Conservation (phyloP, 2,329 filamentous ascomycete genomes). For the Colletotrichum sp. region DNA sequence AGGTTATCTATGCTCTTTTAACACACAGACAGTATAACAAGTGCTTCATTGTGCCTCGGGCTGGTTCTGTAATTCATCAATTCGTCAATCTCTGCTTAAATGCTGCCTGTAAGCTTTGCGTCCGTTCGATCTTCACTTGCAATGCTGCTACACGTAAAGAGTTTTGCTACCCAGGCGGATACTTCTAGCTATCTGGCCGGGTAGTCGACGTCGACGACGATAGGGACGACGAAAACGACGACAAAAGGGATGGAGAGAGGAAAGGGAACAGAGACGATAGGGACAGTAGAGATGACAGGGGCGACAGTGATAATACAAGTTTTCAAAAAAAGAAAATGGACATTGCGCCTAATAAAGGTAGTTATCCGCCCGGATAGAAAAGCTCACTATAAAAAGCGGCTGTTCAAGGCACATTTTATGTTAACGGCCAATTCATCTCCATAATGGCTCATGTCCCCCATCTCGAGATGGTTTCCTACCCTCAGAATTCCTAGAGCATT, state of each 20-base stretch:
- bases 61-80: accelerated
- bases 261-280: too few species aligned
- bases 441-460: too few species aligned
- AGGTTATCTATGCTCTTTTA: neutral
- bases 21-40: neutral
- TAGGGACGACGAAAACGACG: neutral
- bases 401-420: too few species aligned
- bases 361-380: neutral
- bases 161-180: neutral
- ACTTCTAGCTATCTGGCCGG: too few species aligned
- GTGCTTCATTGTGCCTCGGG: neutral
- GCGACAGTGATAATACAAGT: too few species aligned
- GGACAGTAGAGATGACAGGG: too few species aligned
- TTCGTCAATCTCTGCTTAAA: neutral
- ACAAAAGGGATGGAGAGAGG: neutral
- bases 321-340: too few species aligned
- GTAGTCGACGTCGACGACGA: neutral
- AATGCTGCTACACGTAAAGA: neutral
- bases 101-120: neutral
- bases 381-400: too few species aligned
- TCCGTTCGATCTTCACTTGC: neutral
- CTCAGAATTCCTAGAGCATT: neutral
- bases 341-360: neutral
- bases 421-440: too few species aligned
- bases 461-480: neutral